Percentiles rank a stretch among this genome's conserved stretches.
phyloP scores from a whole-genome alignment of 2,329 filamentous ascomycete genomes.

The Talaromyces atroroseus region DNA sequence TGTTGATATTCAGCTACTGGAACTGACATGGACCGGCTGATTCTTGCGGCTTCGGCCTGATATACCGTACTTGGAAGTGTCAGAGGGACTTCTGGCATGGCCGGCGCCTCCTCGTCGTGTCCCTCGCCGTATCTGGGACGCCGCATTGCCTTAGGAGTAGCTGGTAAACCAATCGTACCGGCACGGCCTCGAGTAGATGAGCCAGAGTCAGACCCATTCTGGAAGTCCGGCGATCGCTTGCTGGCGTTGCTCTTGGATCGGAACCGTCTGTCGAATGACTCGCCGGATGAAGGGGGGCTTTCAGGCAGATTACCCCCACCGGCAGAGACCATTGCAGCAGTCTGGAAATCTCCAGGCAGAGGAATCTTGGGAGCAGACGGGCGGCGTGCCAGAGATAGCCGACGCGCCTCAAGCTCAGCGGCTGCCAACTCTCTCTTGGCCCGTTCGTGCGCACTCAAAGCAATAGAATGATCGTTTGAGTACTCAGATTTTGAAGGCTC shows the following conservation, averaged over 20 bases:
- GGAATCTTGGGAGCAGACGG: constrained; percentile 76
- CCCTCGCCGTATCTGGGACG: constrained; percentile 60
- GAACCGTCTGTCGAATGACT: constrained; percentile 26
- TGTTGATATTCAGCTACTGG: constrained; percentile 28
- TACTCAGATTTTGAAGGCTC: constrained; percentile 21
- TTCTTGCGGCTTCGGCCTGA: constrained; percentile 31
- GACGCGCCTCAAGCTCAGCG: constrained; percentile 80
- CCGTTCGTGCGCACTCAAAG: constrained; percentile 52
- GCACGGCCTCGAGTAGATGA: constrained; percentile 40
- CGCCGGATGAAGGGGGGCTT: constrained; percentile 34
- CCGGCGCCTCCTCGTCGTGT: constrained; percentile 44
- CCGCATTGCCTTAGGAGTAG: constrained; percentile 86
- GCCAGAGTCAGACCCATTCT: constrained; percentile 35
- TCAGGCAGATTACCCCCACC: constrained; percentile 35
- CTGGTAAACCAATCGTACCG: constrained; percentile 68
- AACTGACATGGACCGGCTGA: constrained; percentile 36
- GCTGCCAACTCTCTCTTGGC: constrained; percentile 71
- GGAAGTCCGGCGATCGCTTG: constrained; percentile 35
- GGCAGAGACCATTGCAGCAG: constrained; percentile 33
- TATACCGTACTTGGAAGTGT: constrained; percentile 33
- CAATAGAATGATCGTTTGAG: constrained; percentile 15
- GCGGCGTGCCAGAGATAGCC: constrained; percentile 73
- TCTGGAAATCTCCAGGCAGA: constrained; percentile 57
- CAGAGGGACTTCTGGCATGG: constrained; percentile 53
- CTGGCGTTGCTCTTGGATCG: constrained; percentile 28